These are phyloP conservation scores for Aspergillus fumigatiaffinis DNA, from an alignment of 2,329 filamentous ascomycete genomes.

Conservation along the genomic window DNA sequence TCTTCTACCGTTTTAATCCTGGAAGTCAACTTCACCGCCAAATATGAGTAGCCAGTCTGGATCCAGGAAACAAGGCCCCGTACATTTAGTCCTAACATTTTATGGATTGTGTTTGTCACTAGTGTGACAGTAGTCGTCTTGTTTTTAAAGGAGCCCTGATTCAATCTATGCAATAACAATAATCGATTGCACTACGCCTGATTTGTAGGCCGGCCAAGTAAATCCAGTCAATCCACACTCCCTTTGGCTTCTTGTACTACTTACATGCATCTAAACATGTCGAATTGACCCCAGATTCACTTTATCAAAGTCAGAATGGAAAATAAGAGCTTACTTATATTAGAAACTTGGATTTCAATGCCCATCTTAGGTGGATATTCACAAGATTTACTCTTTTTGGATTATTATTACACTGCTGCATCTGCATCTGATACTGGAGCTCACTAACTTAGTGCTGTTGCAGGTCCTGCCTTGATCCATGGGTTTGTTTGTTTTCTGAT, in stretches of 20 bases:
- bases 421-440: conserved; percentile 16
- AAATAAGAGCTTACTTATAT: neutral
- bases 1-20: neutral
- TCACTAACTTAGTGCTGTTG: conserved; percentile 14
- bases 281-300: neutral
- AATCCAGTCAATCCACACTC: neutral
- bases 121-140: conserved; percentile 22
- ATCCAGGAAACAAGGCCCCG: neutral
- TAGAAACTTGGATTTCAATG: neutral
- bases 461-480: conserved; percentile 16
- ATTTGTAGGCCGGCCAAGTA: neutral
- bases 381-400: neutral
- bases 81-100: conserved; percentile 6
- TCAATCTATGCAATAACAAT: conserved; percentile 4
- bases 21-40: neutral
- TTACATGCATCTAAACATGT: neutral
- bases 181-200: neutral
- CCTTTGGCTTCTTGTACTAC: neutral
- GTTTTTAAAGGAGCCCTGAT: conserved; percentile 7
- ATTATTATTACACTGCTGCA: conserved; percentile 18
- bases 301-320: neutral
- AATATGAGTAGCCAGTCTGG: neutral
- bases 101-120: conserved; percentile 23
- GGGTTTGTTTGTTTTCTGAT: conserved; percentile 18
- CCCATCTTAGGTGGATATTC: neutral